Percentiles rank a stretch among this genome's conserved stretches.
Conservation (phyloP, 2,329 filamentous ascomycete genomes). For the Cladosporium halotolerans region DNA sequence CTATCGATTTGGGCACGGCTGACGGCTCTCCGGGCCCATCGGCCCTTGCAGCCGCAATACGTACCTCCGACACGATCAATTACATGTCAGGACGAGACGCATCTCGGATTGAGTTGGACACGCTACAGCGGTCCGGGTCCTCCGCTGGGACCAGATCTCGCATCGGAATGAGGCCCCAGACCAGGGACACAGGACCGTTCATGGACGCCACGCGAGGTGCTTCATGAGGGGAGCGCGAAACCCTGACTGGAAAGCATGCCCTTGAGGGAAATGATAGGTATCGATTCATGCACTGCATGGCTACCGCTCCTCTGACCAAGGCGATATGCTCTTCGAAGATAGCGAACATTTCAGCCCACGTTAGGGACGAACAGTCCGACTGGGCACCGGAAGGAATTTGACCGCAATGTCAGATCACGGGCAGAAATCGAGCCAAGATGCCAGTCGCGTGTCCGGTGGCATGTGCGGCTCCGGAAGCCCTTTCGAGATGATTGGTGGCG, state of each 20-base stretch:
- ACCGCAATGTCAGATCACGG: neutral
- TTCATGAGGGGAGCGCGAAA: no score
- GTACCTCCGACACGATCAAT: neutral
- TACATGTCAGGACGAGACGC: neutral
- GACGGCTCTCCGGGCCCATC: conserved; percentile 6
- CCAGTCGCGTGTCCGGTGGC: neutral
- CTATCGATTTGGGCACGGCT: conserved; percentile 6
- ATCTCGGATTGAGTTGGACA: conserved; percentile 1
- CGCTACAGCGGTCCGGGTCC: conserved; percentile 11
- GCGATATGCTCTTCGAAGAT: no score
- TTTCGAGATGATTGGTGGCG: neutral
- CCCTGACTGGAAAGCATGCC: no score
- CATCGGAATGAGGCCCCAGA: no score
- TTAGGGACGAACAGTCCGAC: neutral
- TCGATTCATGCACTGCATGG: no score
- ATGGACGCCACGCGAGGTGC: no score
- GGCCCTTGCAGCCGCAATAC: conserved; percentile 6
- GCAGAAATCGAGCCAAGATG: neutral
- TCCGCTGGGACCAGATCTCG: neutral
- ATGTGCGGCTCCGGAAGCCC: conserved; percentile 4
- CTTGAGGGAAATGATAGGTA: no score
- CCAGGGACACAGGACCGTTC: no score
- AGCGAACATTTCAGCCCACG: no score
- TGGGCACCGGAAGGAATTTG: neutral
- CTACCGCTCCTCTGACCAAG: no score